Evolutionary conservation across 208 protist genomes (phyloP).

Genomic region (Trypanosoma grayi): DNA sequence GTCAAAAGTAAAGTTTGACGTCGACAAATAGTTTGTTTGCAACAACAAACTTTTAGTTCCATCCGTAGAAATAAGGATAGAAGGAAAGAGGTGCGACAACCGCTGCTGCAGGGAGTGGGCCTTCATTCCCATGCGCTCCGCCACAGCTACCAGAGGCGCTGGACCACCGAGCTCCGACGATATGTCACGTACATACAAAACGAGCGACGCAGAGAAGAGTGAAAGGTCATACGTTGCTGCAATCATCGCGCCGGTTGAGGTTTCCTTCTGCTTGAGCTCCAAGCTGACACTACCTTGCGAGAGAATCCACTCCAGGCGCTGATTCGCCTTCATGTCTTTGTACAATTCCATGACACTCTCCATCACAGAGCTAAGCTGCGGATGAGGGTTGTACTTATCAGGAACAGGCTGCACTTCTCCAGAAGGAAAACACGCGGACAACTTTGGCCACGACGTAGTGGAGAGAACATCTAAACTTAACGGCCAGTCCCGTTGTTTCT

Average conservation of each 20-base stretch:
- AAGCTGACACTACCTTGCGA: conserved; percentile 61
- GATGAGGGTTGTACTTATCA: conserved; percentile 53
- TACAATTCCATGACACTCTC: conserved; percentile 49
- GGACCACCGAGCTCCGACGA: conserved; percentile 22
- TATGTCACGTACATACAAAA: conserved; percentile 62
- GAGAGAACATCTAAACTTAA: conserved; percentile 72
- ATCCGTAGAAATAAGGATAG: conserved; percentile 22
- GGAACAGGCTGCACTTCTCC: conserved; percentile 32
- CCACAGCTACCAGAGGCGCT: conserved; percentile 27
- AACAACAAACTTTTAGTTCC: conserved; percentile 30
- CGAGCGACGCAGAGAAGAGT: conserved; percentile 70
- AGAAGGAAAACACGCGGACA: conserved; percentile 22
- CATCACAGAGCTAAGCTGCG: conserved; percentile 52
- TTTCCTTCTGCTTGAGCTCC: conserved; percentile 51
- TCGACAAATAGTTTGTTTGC: conserved; percentile 37
- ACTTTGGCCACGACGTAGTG: conserved; percentile 70
- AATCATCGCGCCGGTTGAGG: conserved; percentile 31
- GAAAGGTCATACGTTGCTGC: conserved; percentile 45
- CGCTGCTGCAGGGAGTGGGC: conserved; percentile 18
- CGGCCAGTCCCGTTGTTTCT: conserved; percentile 8
- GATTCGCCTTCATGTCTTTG: conserved; percentile 56
- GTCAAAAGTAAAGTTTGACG: conserved; percentile 31
- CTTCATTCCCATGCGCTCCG: conserved; percentile 24
- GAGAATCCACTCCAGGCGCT: conserved; percentile 66
- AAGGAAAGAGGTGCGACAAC: conserved; percentile 25